A percentile compares a stretch with the other conserved stretches of the same genome.
Conservation (phyloP, 495 filamentous ascomycete species). For the Podospora comata region DNA sequence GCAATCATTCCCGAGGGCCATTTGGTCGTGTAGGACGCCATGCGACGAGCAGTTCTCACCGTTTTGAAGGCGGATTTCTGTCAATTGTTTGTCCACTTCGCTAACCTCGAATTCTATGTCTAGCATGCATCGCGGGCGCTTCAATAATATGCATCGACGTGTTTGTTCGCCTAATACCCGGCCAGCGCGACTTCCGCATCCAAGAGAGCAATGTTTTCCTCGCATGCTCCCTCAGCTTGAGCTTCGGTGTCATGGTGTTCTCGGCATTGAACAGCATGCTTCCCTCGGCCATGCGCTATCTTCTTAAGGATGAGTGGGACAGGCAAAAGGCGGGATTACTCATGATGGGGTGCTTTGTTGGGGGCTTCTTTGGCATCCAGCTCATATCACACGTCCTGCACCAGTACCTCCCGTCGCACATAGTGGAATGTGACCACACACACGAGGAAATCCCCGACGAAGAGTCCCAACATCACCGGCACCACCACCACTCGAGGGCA, state of each 20-base stretch:
- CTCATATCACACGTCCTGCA: conserved; percentile 76
- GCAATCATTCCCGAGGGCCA: not conserved
- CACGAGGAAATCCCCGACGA: conserved; percentile 56
- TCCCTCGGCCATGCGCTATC: conserved; percentile 74
- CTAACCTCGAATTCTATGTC: conserved; percentile 7
- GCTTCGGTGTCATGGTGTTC: conserved; percentile 98
- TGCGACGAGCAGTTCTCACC: not conserved
- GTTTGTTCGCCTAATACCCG: conserved; percentile 65
- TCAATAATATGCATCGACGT: conserved; percentile 84
- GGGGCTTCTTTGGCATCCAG: conserved; percentile 80
- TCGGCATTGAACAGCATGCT: conserved; percentile 94
- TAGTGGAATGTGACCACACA: conserved; percentile 87
- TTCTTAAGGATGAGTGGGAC: conserved; percentile 63
- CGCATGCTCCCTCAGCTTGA: conserved; percentile 82
- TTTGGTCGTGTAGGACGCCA: conserved; percentile 1
- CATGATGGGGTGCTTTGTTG: conserved; percentile 73
- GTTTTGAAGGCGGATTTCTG: too few species aligned
- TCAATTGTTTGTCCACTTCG: conserved; percentile 6
- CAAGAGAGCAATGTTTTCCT: conserved; percentile 85
- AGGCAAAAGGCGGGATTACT: conserved; percentile 64
- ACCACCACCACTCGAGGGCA: conserved; percentile 21
- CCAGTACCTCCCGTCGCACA: conserved; percentile 81
- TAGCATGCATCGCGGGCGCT: conserved; percentile 79
- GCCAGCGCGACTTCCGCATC: conserved; percentile 75
- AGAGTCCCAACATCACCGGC: conserved; percentile 23